phyloP scores from a whole-genome alignment of 768 basidiomycete species.

The Suillus subluteus region DNA sequence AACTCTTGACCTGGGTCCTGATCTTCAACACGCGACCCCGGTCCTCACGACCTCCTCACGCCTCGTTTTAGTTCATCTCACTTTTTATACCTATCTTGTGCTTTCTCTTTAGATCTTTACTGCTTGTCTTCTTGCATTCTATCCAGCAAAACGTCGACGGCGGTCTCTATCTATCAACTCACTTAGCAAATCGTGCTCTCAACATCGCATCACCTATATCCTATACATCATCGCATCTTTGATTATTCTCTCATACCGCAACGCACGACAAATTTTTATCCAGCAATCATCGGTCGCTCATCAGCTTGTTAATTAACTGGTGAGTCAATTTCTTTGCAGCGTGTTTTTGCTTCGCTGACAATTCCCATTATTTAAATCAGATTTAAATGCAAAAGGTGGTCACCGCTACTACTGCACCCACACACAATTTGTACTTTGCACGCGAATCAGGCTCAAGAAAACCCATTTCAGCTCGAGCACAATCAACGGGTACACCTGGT shows the following conservation, averaged over 20 bases:
- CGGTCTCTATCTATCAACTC: slow-evolving; percentile 41
- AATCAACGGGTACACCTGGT: slow-evolving; percentile 40
- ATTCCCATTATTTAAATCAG: slow-evolving; percentile 33
- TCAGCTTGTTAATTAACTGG: slow-evolving; percentile 51
- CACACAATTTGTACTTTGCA: slow-evolving; percentile 39
- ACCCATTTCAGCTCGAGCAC: slow-evolving; percentile 33
- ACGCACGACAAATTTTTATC: slow-evolving; percentile 48
- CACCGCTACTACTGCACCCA: slow-evolving; percentile 53
- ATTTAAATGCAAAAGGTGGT: slow-evolving; percentile 77
- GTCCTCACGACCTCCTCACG: slow-evolving; percentile 63
- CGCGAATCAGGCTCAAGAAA: slow-evolving; percentile 39
- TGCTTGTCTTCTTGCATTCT: slow-evolving; percentile 38
- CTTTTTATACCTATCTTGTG: slow-evolving; percentile 62
- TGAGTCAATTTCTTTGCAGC: slow-evolving; percentile 29
- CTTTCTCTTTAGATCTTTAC: slow-evolving; percentile 42
- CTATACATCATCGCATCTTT: slow-evolving; percentile 46
- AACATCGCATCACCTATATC: slow-evolving; percentile 36
- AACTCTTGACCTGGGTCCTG: slow-evolving; percentile 30
- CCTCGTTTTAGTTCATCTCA: slow-evolving; percentile 40
- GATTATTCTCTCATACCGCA: slow-evolving; percentile 52
- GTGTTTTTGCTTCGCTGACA: slow-evolving; percentile 17
- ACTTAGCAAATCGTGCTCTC: slow-evolving; percentile 39
- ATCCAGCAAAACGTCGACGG: slow-evolving; percentile 42
- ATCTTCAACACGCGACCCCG: slow-evolving; percentile 43
- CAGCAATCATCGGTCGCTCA: slow-evolving; percentile 46